Conservation (phyloP, 805 yeast genomes). For the Candida vartiovaarae region DNA sequence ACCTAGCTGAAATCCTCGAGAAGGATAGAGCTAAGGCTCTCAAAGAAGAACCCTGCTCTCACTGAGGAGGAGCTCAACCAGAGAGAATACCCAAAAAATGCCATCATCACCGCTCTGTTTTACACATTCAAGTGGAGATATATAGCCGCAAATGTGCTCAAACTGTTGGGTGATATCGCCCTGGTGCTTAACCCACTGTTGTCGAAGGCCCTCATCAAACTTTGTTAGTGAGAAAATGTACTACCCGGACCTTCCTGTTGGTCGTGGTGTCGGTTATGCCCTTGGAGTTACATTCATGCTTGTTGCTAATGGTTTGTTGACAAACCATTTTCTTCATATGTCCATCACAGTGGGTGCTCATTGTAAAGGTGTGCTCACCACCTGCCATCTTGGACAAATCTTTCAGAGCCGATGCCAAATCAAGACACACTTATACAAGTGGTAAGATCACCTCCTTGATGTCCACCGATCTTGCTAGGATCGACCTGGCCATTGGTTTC, state of each 20-base stretch:
- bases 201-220: slow-evolving; percentile 44
- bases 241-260: slow-evolving; percentile 27
- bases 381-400: slow-evolving; percentile 67
- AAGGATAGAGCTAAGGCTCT: slow-evolving; percentile 27
- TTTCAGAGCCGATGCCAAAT: slow-evolving; percentile 47
- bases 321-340: slow-evolving; percentile 58
- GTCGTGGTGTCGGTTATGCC: slow-evolving; percentile 70
- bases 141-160: slow-evolving; percentile 31
- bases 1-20: slow-evolving; percentile 27
- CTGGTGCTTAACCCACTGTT: slow-evolving; percentile 48
- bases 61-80: slow-evolving; percentile 33
- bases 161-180: slow-evolving; percentile 39
- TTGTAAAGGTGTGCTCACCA: slow-evolving; percentile 62
- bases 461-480: slow-evolving; percentile 75
- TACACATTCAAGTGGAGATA: slow-evolving; percentile 44
- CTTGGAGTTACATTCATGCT: slow-evolving; percentile 60
- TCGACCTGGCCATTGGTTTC: slow-evolving; percentile 69
- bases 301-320: slow-evolving; percentile 36
- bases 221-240: slow-evolving; percentile 41
- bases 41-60: slow-evolving; percentile 27
- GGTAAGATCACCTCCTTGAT: slow-evolving; percentile 71
- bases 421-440: slow-evolving; percentile 54
- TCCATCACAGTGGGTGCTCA: slow-evolving; percentile 63
- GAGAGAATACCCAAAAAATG: slow-evolving; percentile 34
- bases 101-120: slow-evolving; percentile 38